phyloP scores from a whole-genome alignment of 2,329 filamentous ascomycete species.

The Trichoderma afroharzianum region DNA sequence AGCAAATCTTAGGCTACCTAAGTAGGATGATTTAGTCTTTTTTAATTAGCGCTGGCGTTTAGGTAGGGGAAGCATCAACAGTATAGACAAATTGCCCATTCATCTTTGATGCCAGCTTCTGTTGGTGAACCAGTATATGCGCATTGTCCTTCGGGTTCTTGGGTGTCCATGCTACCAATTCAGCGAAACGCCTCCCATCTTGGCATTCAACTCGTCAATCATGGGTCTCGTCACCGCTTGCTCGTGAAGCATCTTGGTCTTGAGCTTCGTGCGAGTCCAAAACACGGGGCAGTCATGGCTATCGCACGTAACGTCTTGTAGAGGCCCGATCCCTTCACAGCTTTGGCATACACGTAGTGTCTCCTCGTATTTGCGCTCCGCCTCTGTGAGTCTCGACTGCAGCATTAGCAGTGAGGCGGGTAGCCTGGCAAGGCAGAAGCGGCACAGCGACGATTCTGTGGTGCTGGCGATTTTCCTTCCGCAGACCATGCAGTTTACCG shows the following conservation, averaged over 20 bases:
- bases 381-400: constrained; percentile 55
- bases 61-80: neutral
- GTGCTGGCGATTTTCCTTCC: constrained; percentile 28
- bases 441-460: constrained; percentile 48
- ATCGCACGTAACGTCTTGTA: constrained; percentile 80
- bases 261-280: constrained; percentile 69
- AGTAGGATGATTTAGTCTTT: neutral
- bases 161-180: neutral
- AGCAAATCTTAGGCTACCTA: neutral
- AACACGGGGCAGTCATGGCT: constrained; percentile 92
- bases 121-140: neutral
- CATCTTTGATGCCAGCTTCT: neutral
- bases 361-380: constrained; percentile 61
- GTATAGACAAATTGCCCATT: neutral
- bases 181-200: neutral
- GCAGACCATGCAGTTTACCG: constrained; percentile 76
- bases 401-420: constrained; percentile 62
- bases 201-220: constrained; percentile 31
- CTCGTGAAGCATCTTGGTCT: constrained; percentile 43
- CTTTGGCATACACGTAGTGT: constrained; percentile 71
- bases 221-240: constrained; percentile 32
- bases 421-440: constrained; percentile 50
- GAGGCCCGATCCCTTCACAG: constrained; percentile 69
- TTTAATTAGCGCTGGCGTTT: constrained; percentile 8
- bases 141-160: neutral